Base-by-base conservation (phyloP, 306 rosid genomes). In the Nissolia schottii region DNA sequence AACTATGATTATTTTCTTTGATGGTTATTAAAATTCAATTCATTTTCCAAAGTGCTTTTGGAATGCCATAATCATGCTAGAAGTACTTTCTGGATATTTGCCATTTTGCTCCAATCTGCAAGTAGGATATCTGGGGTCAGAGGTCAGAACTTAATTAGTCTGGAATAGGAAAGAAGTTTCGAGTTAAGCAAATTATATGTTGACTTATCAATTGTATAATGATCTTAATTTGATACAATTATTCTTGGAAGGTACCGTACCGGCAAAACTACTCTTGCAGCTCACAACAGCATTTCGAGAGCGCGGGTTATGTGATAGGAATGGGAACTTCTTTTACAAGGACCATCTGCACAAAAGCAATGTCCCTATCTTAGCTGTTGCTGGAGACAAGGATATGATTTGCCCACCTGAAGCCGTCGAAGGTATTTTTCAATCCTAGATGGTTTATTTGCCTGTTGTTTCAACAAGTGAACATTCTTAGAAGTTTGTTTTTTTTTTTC, bases 361-460 rank as follows among this genome's bases (percentile, higher is more conserved):
- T 12, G 76, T 83, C 73, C 97, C 99, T 70, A 68, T 95, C 79
- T 78, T 95, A 79, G 99, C 99, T 48, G 66, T 91, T 28, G 99
- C 97, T 15, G 99, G 99, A 76, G 99, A 95, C 69, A 64, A 14
- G 81, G 99, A 95, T 87, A 85, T 89, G 73, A 95, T 95, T 62
- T 95, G 99, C 76, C 99, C 99, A 19, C 97, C 99, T 25, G 89
- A 86, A 85, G 99, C 99, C n/a, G 99, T 91, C 25, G 90, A 87
- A 82, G 99, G 99, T 94, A 77, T 56, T 73, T 25, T 75, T 59
- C 32, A 14, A n/a, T 73, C 25, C 16, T 71, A 64, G 55, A 68
- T 51, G 29, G 16, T 75, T 41, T 69, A 50, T 43, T 35, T 74
- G 13, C 66, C 59, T 63, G 12, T 6, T 29, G 12, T 57, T 74